Evolutionary conservation across 2,329 filamentous ascomycete species (phyloP), one percentile per base, ranked within the genome.

Genomic region (Aspergillus sergii): DNA sequence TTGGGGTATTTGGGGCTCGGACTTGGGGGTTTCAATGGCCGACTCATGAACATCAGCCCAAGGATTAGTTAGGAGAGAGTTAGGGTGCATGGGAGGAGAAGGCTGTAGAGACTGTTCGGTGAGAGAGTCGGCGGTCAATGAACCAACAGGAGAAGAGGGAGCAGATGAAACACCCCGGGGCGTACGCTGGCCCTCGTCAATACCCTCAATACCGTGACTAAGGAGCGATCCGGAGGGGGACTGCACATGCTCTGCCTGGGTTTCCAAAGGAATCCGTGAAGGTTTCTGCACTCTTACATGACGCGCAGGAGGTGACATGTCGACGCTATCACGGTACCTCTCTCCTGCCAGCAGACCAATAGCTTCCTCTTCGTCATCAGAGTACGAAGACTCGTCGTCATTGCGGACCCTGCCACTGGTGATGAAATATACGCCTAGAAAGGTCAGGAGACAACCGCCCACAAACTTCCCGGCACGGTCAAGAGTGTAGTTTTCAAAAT

Each of bases 401-500:
- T 79, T 80, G 16, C 78, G 80, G 57, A 86, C 82, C 69, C 94
- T 86, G 59, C 93, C 93, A 72, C 91, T 96, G 1, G 95, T 98
- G 73, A 99, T 97, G 69, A 97, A 86, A 79, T 95, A 98, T n/a
- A 99, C 95, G 11, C 95, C 95, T 64, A 94, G 89, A 77, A 99
- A 99, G 0, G 95, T 99, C 67, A 99, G 80, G 5, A 92, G 83
- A 78, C 95, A 99, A 43, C 95, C 95, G 26, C 92, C 92, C 14
- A 97, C 81, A 73, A 99, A 99, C 72, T 97, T 96, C 61, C 83
- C 81, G 2, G 92, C 91, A 71, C 92, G 91, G 55, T 88, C 84
- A 34, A 84, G 79, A 0, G 89, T 91, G 9, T 92, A 91, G 48
- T 91, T 89, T 76, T 98, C 92, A 72, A 99, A 99, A 76, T 99